phyloP scores from a whole-genome alignment of 805 yeast species.

The Candida oleophila region DNA sequence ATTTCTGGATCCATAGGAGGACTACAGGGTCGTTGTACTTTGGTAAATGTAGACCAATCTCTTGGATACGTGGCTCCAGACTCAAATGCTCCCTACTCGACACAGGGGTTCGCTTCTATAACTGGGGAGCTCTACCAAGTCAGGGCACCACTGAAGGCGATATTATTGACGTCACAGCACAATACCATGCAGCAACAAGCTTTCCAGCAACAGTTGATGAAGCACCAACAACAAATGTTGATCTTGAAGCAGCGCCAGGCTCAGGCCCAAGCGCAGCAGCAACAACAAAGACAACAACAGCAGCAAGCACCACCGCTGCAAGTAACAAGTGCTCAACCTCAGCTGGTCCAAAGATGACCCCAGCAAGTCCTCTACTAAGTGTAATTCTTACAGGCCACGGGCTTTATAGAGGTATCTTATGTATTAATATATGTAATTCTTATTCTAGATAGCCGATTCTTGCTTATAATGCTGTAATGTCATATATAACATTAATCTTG shows the following conservation, averaged over 20 bases:
- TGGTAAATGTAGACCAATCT: slow-evolving; percentile 60
- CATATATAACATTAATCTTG: too few species aligned
- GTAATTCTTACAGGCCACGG: too few species aligned
- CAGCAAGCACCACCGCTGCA: slow-evolving; percentile 6
- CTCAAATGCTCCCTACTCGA: slow-evolving; percentile 18
- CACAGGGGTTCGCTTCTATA: slow-evolving; percentile 52
- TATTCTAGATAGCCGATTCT: too few species aligned
- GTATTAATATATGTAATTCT: too few species aligned
- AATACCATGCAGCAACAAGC: slow-evolving; percentile 42
- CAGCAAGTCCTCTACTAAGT: too few species aligned
- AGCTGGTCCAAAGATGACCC: not conserved
- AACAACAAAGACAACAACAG: slow-evolving; percentile 8
- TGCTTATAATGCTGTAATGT: too few species aligned
- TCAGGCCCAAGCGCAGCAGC: slow-evolving; percentile 9
- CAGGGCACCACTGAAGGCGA: slow-evolving; percentile 46
- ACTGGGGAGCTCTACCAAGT: slow-evolving; percentile 56
- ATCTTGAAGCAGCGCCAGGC: slow-evolving; percentile 31
- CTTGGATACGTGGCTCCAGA: slow-evolving; percentile 13
- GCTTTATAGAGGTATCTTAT: too few species aligned
- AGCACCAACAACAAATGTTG: slow-evolving; percentile 32
- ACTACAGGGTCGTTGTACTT: slow-evolving; percentile 75
- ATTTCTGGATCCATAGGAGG: slow-evolving; percentile 62
- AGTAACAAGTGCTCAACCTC: not conserved
- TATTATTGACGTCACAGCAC: slow-evolving; percentile 40
- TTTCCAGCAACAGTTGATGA: slow-evolving; percentile 43